A percentile compares a stretch with the other conserved stretches of the same genome.
These are phyloP conservation scores for Balakata baccata DNA, from an alignment of 345 rosid species.

Conservation along the genomic window DNA sequence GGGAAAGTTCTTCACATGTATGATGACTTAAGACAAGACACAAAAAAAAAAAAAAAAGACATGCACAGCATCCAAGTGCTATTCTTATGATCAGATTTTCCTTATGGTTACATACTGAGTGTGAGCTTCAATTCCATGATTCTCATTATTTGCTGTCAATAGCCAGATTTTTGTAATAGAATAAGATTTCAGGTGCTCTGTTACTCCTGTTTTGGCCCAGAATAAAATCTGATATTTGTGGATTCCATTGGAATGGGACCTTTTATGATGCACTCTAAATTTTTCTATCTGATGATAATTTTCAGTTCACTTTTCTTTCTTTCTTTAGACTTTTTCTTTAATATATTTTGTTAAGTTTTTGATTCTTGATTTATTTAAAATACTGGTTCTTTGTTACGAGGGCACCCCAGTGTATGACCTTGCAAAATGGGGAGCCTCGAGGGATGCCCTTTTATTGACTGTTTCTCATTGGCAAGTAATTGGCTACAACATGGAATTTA, in stretches of 20 bases:
- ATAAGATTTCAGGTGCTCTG: neutral
- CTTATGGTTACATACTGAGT: neutral
- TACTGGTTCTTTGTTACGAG: neutral
- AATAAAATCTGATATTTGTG: neutral
- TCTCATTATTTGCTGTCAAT: neutral
- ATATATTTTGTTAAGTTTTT: too few species aligned
- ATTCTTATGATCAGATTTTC: too few species aligned
- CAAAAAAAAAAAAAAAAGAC: too few species aligned
- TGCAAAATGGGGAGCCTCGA: neutral
- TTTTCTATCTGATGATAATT: neutral
- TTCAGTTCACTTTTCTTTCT: neutral
- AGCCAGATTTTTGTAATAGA: slow-evolving; percentile 3
- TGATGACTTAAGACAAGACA: too few species aligned
- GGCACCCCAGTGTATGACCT: neutral
- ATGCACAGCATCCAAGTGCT: too few species aligned
- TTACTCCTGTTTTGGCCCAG: neutral
- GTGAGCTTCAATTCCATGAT: slow-evolving; percentile 1
- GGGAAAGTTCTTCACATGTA: too few species aligned
- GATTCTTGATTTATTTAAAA: neutral
- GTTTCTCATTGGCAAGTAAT: neutral
- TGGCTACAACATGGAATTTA: neutral
- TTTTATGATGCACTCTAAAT: neutral
- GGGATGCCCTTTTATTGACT: too few species aligned
- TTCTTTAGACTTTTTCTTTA: too few species aligned
- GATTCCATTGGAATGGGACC: neutral